Conservation (phyloP, 345 rosid species). For the Syzygium aromaticum region DNA sequence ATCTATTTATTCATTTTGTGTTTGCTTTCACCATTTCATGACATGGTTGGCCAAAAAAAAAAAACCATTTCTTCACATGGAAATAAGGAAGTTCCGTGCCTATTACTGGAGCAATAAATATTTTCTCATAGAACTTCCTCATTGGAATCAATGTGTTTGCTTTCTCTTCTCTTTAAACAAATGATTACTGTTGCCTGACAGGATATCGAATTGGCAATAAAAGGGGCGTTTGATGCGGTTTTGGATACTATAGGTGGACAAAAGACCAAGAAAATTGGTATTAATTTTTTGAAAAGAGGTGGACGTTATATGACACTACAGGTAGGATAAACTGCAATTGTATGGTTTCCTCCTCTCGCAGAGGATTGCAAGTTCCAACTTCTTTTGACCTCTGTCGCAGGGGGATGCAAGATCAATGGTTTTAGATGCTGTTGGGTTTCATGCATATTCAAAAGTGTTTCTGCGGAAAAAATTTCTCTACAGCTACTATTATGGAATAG, state of each 20-base stretch:
- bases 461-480: conserved; percentile 67
- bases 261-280: conserved; percentile 75
- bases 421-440: conserved; percentile 80
- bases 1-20: neutral
- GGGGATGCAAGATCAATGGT: conserved; percentile 85
- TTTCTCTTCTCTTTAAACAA: neutral
- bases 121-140: neutral
- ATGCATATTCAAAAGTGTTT: conserved; percentile 59
- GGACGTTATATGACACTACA: conserved; percentile 96
- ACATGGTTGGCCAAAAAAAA: neutral
- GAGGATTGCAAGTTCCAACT: neutral
- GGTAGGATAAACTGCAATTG: conserved; percentile 16
- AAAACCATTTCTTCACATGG: neutral
- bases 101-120: neutral
- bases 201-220: conserved; percentile 76
- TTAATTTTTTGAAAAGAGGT: conserved; percentile 67
- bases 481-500: conserved; percentile 80
- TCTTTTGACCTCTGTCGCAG: conserved; percentile 21
- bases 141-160: neutral
- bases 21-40: neutral
- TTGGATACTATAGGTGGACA: conserved; percentile 90
- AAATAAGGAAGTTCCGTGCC: neutral
- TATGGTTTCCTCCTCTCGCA: neutral
- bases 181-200: conserved; percentile 15
- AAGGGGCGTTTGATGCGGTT: conserved; percentile 83